Evolutionary conservation across 2,329 filamentous ascomycete genomes (phyloP), one percentile per base, ranked within the genome.

Genomic region (Neonectria hederae): DNA sequence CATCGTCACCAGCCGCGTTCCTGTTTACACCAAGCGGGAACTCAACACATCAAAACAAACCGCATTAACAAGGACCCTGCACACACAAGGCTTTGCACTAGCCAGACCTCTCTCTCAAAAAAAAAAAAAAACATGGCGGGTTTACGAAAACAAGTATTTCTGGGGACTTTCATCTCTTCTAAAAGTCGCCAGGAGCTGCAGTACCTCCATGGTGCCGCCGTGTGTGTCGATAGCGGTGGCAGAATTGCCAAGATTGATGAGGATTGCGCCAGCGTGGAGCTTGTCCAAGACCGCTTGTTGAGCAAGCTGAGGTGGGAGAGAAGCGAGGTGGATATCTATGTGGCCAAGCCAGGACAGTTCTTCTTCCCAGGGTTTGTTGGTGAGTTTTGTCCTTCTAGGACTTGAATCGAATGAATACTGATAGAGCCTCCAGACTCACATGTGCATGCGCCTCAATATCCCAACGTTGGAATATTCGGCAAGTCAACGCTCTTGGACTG

Each of bases 401-500:
- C n/a, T 21, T 43, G 24, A 40, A 19, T 19, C 7, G n/a, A 30
- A 13, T 35, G 2, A 8, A 32, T 51, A 28, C 72, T 74, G 21
- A 74, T 42, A 19, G 55, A 46, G 21, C 32, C 26, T 35, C 30
- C 11, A 95, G 95, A 99, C 78, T 97, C 96, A 1, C 96, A 99
- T 77, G 92, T 97, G 62, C 96, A 99, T 77, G 96, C 96, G 9
- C 88, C 94, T 0, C 96, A 99, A 81, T 97, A 97, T 74, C 94
- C 95, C 62, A 99, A 99, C 75, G 88, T 89, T 1, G 96, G 96
- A 63, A 90, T 99, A 68, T 98, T 98, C 76, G 96, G 96, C 74
- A 96, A 94, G 69, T 91, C 92, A 0, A 97, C 95, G 0, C 89
- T 99, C 32, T 87, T 99, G 14, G 91, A 96, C 80, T 99, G 96